A percentile compares a stretch with the other conserved stretches of the same genome.
phyloP scores from a whole-genome alignment of 352 stramenopile genomes.

The Phytophthora podocarpi region DNA sequence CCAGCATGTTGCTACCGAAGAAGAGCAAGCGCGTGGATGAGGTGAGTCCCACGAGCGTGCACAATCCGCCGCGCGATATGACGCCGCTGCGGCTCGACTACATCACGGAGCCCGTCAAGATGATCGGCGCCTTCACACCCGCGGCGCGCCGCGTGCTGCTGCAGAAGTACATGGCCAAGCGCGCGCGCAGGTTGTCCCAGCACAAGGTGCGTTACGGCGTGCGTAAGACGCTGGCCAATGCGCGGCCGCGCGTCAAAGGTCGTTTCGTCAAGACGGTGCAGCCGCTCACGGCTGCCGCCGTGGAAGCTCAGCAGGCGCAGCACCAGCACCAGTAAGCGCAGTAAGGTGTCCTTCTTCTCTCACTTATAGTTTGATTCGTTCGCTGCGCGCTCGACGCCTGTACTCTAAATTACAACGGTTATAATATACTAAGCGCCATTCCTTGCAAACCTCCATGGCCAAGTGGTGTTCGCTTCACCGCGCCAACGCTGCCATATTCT shows the following conservation, averaged over 20 bases:
- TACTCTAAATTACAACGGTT: slow-evolving; percentile 29
- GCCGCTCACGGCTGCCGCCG: slow-evolving; percentile 68
- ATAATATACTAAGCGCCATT: slow-evolving; percentile 21
- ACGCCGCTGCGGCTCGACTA: slow-evolving; percentile 56
- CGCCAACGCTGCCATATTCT: neutral
- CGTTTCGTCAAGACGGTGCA: slow-evolving; percentile 86
- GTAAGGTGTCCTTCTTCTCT: neutral
- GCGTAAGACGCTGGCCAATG: slow-evolving; percentile 81
- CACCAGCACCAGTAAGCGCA: slow-evolving; percentile 5
- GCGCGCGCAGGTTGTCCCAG: slow-evolving; percentile 70
- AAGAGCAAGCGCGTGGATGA: slow-evolving; percentile 41
- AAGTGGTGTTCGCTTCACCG: neutral
- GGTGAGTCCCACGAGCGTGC: slow-evolving; percentile 64
- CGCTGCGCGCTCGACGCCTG: slow-evolving; percentile 20
- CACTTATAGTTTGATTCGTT: slow-evolving; percentile 9
- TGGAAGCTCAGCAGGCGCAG: slow-evolving; percentile 48
- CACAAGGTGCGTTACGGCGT: slow-evolving; percentile 82
- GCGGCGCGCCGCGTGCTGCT: slow-evolving; percentile 67
- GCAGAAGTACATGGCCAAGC: slow-evolving; percentile 83
- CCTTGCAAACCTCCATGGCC: neutral
- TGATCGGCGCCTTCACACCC: slow-evolving; percentile 75
- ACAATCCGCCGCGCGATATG: slow-evolving; percentile 46
- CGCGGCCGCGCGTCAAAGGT: slow-evolving; percentile 76
- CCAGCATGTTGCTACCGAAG: slow-evolving; percentile 4
- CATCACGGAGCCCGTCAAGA: slow-evolving; percentile 43